Evolutionary conservation across 2,329 filamentous ascomycete genomes (phyloP), one percentile per base, ranked within the genome.

Genomic region (Cadophora sp.): DNA sequence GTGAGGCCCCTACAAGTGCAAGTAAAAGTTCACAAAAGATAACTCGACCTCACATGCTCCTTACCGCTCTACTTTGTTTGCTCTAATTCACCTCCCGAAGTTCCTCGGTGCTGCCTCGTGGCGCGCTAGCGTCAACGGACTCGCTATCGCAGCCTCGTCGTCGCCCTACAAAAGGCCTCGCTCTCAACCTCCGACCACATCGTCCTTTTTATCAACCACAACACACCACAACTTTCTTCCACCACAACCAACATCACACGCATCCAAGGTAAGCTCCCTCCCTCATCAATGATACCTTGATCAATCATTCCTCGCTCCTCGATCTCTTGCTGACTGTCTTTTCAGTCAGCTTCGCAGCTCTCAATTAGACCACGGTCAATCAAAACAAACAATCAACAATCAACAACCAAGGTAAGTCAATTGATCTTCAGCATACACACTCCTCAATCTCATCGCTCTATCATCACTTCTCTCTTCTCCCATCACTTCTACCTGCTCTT

Each of bases 121-220:
- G 14, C 20, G 27, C 43, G 55, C 64, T 65, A 66, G 63, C 59
- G 58, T 59, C 60, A 62, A 59, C 43, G 27, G 4, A 36, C 30
- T 55, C 27, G 41, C 50, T 18, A 24, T 55, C 62, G 20, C 39
- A 50, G 22, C 48, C 41, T 58, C 39, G 48, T 30, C 51, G n/a
- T 48, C 39, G 30, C 27, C 63, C 47, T 53, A 36, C 63, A 65
- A 66, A 65, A 56, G 47, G 62, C 61, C 61, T 59, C 33, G 16
- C 50, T 22, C 59, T 58, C 51, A 62, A 48, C 45, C 55, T 18
- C 59, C 22, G 9, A 24, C 53, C 55, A 51, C 47, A 47, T 50
- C 41, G 24, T 51, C 30, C 51, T 61, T 41, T 64, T 68, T 22
- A 47, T 18, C 33, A 36, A 58, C 64, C 61, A 55, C 63, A 30